Percentiles rank a stretch among this genome's conserved stretches.
phyloP scores from a whole-genome alignment of 2,329 filamentous ascomycete species.

The Alternaria viburni region DNA sequence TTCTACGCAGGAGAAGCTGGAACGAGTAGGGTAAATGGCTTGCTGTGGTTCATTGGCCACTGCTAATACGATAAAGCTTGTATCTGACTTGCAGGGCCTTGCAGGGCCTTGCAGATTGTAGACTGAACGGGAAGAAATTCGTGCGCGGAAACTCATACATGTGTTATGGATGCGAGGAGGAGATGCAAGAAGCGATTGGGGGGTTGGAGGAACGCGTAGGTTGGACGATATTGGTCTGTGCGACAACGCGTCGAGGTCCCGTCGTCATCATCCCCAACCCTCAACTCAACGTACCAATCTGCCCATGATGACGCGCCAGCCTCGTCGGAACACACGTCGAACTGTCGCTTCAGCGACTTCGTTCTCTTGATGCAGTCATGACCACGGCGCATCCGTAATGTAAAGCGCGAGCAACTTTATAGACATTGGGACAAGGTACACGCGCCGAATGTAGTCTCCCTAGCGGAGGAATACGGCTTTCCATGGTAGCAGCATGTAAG shows the following conservation, averaged over 20 bases:
- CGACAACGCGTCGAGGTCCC: background rate
- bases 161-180: background rate
- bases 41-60: background rate
- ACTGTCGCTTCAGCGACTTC: too few species aligned
- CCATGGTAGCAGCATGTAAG: too few species aligned
- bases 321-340: background rate
- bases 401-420: too few species aligned
- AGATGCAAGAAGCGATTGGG: background rate
- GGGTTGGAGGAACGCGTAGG: background rate
- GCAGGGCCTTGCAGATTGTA: background rate
- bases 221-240: background rate
- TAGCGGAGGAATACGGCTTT: too few species aligned
- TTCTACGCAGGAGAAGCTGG: background rate
- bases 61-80: background rate
- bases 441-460: too few species aligned
- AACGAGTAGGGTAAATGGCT: background rate
- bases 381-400: too few species aligned
- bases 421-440: background rate
- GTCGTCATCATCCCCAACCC: background rate
- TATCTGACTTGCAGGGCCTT: background rate
- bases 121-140: background rate
- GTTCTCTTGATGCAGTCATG: too few species aligned
- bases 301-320: background rate
- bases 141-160: background rate
- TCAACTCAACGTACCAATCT: background rate